A percentile compares a stretch with the other conserved stretches of the same genome.
Evolutionary conservation across 2,329 filamentous ascomycete species (phyloP).

Genomic region (Incumbomyces delicatus): DNA sequence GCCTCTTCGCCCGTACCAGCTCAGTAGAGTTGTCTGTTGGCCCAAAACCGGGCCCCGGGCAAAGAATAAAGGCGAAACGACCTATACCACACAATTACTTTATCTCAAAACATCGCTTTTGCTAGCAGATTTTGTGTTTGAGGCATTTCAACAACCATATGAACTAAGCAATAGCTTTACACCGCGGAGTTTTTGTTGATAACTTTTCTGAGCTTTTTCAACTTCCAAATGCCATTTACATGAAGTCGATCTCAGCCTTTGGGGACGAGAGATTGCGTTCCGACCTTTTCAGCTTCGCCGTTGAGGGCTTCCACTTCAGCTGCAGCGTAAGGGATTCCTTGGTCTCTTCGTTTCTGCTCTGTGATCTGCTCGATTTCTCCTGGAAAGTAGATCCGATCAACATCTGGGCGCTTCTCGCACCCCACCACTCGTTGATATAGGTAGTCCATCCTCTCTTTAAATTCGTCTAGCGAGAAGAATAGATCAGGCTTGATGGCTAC

Average conservation of each 20-base stretch:
- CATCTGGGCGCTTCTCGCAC: constrained; percentile 43
- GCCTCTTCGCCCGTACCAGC: too few species aligned
- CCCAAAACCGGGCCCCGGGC: too few species aligned
- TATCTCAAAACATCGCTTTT: too few species aligned
- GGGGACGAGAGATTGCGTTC: constrained; percentile 12
- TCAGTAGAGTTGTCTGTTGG: too few species aligned
- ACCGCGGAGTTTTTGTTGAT: too few species aligned
- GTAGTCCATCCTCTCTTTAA: constrained; percentile 51
- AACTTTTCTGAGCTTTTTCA: too few species aligned
- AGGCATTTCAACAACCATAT: too few species aligned
- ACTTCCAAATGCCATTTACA: too few species aligned
- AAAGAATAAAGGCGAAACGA: too few species aligned
- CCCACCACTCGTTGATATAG: constrained; percentile 46
- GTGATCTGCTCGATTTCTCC: constrained; percentile 47
- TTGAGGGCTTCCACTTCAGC: constrained; percentile 43
- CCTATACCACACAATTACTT: too few species aligned
- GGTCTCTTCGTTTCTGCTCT: constrained; percentile 30
- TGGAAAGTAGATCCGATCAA: constrained; percentile 48
- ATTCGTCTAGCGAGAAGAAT: constrained; percentile 62
- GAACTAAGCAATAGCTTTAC: too few species aligned
- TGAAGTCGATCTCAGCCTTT: neutral
- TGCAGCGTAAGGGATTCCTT: constrained; percentile 41
- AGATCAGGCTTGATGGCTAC: constrained; percentile 63
- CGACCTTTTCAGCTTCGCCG: constrained; percentile 38
- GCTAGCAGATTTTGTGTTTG: too few species aligned